A percentile compares a stretch with the other conserved stretches of the same genome.
phyloP scores from a whole-genome alignment of 2,329 filamentous ascomycete genomes.

The Pyrenochaeta sp. region DNA sequence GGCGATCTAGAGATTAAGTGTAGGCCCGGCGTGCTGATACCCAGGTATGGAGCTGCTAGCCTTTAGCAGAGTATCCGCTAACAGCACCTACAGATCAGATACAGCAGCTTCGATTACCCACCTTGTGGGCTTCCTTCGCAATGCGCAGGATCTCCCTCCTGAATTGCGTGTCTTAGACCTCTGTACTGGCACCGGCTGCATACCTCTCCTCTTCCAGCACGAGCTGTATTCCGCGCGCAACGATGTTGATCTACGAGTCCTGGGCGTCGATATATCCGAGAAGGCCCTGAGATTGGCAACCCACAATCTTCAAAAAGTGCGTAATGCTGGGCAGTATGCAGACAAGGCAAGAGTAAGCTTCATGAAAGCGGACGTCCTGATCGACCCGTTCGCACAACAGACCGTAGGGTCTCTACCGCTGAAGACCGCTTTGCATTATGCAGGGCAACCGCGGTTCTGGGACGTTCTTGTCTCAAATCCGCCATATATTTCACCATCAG shows the following conservation, averaged over 20 bases:
- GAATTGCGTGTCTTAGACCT: slow-evolving; percentile 77
- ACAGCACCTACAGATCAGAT: slow-evolving; percentile 51
- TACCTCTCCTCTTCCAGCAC: slow-evolving; percentile 77
- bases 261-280: slow-evolving; percentile 77
- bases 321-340: slow-evolving; percentile 12
- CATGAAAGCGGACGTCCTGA: slow-evolving; percentile 54
- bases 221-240: slow-evolving; percentile 57
- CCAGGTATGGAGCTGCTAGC: slow-evolving; percentile 61
- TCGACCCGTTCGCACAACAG: slow-evolving; percentile 59
- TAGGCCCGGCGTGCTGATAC: slow-evolving; percentile 81
- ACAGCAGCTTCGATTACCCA: slow-evolving; percentile 53
- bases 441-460: slow-evolving; percentile 35
- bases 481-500: slow-evolving; percentile 79
- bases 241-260: slow-evolving; percentile 57
- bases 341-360: slow-evolving; percentile 54
- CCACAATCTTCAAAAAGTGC: slow-evolving; percentile 65
- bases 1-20: slow-evolving; percentile 82
- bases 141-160: slow-evolving; percentile 27
- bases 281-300: slow-evolving; percentile 71
- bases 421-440: slow-evolving; percentile 23
- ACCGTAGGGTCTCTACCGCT: slow-evolving; percentile 16
- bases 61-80: slow-evolving; percentile 10
- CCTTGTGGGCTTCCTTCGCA: slow-evolving; percentile 40
- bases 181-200: slow-evolving; percentile 92
- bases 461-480: slow-evolving; percentile 86